Percentiles rank a stretch among this genome's conserved stretches.
Evolutionary conservation across 768 basidiomycete species (phyloP).

Genomic region (Leccinum variicolor): DNA sequence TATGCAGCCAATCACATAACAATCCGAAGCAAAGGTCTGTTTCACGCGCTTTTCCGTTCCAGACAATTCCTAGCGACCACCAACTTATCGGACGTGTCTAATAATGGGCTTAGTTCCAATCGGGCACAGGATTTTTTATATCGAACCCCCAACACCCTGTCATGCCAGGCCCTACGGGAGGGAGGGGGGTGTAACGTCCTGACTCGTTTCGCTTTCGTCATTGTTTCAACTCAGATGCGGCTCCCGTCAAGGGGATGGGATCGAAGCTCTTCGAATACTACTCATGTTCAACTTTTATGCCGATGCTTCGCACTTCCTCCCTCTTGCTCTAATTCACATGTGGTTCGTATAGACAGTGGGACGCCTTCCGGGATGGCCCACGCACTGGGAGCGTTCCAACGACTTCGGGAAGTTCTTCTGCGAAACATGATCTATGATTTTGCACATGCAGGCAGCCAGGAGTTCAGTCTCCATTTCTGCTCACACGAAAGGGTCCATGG

Average conservation of each 20-base stretch:
- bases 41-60: neutral
- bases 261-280: neutral
- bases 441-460: neutral
- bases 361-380: neutral
- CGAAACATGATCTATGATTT: neutral
- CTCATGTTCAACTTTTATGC: neutral
- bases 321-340: conserved; percentile 11
- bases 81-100: neutral
- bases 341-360: neutral
- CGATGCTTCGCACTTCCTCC: neutral
- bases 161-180: neutral
- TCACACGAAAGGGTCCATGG: conserved; percentile 1
- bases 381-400: neutral
- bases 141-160: neutral
- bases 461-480: neutral
- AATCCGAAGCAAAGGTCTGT: neutral
- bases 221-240: neutral
- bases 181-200: neutral
- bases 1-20: neutral
- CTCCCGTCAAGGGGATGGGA: neutral
- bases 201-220: neutral
- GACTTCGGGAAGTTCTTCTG: conserved; percentile 3
- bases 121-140: neutral
- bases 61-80: neutral
- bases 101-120: neutral